Percentiles rank a stretch among this genome's conserved stretches.
Conservation (phyloP, 305 asterid species). For the Fraxinus floribunda region DNA sequence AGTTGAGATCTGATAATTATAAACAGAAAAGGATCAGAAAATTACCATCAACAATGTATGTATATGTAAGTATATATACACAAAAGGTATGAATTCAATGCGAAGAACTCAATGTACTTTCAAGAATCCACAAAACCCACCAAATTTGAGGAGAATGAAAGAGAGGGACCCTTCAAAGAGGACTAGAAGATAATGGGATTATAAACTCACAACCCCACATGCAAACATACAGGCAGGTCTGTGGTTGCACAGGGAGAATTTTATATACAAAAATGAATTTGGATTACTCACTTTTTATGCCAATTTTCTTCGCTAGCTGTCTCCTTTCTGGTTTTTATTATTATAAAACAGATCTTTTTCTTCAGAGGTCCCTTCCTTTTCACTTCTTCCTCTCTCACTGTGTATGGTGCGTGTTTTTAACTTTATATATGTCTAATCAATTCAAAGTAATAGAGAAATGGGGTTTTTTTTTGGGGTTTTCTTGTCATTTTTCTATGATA, state of each 20-base stretch:
- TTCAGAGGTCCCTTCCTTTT: neutral
- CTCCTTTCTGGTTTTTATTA: neutral
- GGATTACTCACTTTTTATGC: neutral
- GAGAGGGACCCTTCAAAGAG: neutral
- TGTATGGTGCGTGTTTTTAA: neutral
- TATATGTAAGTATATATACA: neutral
- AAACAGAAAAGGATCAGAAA: neutral
- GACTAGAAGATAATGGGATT: slow-evolving; percentile 8
- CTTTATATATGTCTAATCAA: neutral
- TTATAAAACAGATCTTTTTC: neutral
- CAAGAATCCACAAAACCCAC: slow-evolving; percentile 1
- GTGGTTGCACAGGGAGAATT: neutral
- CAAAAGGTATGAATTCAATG: neutral
- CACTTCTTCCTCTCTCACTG: slow-evolving; percentile 3
- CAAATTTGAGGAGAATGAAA: neutral
- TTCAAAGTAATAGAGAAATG: slow-evolving; percentile 9
- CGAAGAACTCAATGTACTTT: slow-evolving; percentile 7
- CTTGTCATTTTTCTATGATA: neutral
- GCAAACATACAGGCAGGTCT: slow-evolving; percentile 4
- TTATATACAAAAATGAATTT: neutral
- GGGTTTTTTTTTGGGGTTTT: neutral
- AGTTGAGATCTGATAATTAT: slow-evolving; percentile 28
- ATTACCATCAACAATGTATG: slow-evolving; percentile 6
- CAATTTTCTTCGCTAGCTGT: slow-evolving; percentile 25
- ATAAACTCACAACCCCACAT: slow-evolving; percentile 23